Conservation (phyloP, 176 grass and related monocot species). For the Lolium perenne region DNA sequence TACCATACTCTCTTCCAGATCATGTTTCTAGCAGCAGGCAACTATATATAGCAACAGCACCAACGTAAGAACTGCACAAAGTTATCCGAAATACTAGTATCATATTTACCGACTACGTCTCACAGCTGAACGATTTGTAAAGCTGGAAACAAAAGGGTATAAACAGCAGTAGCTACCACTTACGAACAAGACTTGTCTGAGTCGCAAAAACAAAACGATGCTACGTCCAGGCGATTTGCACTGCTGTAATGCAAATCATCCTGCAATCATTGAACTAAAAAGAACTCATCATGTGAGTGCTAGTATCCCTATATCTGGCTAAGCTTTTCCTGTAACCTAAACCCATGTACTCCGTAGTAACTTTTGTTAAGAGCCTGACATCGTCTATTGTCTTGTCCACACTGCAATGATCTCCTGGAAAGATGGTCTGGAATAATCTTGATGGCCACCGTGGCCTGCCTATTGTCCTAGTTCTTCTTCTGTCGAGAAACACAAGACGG, state of each 20-base stretch:
- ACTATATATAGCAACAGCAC: not conserved
- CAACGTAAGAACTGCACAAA: not conserved
- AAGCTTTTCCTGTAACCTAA: conserved; percentile 55
- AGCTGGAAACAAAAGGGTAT: conserved; percentile 31
- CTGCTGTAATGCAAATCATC: conserved; percentile 32
- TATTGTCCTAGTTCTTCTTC: conserved; percentile 41
- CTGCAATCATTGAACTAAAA: conserved; percentile 44
- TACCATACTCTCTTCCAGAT: not conserved
- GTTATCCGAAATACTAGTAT: conserved; percentile 1
- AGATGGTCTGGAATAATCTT: conserved; percentile 28
- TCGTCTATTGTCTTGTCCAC: not conserved
- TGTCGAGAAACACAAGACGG: conserved; percentile 33
- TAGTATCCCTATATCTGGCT: conserved; percentile 41
- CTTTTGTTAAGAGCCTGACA: conserved; percentile 39
- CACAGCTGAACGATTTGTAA: not conserved
- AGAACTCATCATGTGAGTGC: conserved; percentile 42
- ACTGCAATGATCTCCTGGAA: conserved; percentile 19
- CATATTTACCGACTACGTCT: conserved; percentile 44
- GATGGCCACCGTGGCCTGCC: conserved; percentile 30
- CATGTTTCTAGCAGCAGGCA: not conserved
- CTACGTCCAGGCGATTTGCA: conserved; percentile 22
- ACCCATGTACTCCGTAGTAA: conserved; percentile 29
- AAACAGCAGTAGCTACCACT: conserved; percentile 25
- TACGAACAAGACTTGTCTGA: conserved; percentile 1
- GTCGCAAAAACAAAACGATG: not conserved